These are phyloP conservation scores for Dactylellina haptotyla DNA, from an alignment of 2,329 filamentous ascomycete genomes.

Conservation along the genomic window DNA sequence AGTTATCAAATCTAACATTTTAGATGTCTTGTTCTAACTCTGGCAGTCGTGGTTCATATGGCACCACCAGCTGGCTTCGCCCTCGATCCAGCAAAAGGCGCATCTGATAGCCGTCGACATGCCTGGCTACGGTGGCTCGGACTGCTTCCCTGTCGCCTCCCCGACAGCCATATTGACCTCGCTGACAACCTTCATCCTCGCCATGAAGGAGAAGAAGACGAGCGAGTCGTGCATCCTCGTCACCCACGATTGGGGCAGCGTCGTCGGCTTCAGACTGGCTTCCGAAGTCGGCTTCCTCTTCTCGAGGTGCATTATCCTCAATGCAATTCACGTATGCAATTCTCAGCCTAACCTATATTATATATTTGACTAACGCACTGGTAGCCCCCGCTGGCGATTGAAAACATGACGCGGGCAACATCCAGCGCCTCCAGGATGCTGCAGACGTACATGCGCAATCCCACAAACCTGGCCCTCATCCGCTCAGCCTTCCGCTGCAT, in stretches of 20 bases:
- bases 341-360: background rate
- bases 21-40: background rate
- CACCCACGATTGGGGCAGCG: constrained; percentile 50
- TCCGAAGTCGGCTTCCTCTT: constrained; percentile 46
- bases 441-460: constrained; percentile 32
- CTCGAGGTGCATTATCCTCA: constrained; percentile 45
- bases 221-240: constrained; percentile 45
- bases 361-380: background rate
- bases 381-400: constrained; percentile 30
- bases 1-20: background rate
- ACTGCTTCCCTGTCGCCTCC: constrained; percentile 21
- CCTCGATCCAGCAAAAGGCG: constrained; percentile 46
- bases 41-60: constrained; percentile 49
- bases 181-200: constrained; percentile 37
- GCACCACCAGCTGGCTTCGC: constrained; percentile 44
- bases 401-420: constrained; percentile 40
- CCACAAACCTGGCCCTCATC: constrained; percentile 37
- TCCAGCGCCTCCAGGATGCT: constrained; percentile 43
- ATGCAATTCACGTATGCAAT: constrained; percentile 29
- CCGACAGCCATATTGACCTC: constrained; percentile 29
- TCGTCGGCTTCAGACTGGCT: constrained; percentile 44
- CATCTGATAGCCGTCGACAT: constrained; percentile 49
- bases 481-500: constrained; percentile 42
- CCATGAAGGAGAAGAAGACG: constrained; percentile 42
- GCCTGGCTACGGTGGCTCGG: constrained; percentile 47